Percentiles rank a stretch among this genome's conserved stretches.
These are phyloP conservation scores for Gossypium rotundifolium DNA, from an alignment of 345 rosid genomes.

Conservation along the genomic window DNA sequence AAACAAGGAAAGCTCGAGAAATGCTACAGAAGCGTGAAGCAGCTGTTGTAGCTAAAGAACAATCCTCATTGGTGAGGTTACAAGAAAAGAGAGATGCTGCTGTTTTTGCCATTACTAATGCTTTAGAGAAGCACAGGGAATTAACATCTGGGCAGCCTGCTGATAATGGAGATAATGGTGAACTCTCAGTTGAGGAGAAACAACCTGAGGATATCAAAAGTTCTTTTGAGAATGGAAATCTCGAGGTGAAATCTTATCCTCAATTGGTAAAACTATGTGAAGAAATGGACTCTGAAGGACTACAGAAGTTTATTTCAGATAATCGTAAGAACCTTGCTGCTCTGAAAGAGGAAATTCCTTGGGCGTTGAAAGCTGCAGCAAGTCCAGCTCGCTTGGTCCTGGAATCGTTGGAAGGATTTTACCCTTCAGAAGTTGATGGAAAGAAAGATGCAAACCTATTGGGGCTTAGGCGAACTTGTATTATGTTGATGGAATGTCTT, in stretches of 20 bases:
- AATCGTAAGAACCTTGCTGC: constrained; percentile 95
- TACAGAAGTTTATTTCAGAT: constrained; percentile 92
- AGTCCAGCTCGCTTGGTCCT: constrained; percentile 74
- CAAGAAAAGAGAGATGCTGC: constrained; percentile 93
- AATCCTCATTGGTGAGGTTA: constrained; percentile 65
- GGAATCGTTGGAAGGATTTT: constrained; percentile 79
- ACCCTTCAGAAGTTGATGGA: constrained; percentile 66
- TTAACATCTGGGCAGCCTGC: constrained; percentile 35
- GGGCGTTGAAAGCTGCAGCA: constrained; percentile 69
- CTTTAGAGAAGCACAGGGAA: constrained; percentile 58
- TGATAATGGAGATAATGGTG: constrained; percentile 36
- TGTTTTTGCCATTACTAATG: constrained; percentile 51
- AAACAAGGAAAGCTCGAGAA: constrained; percentile 74
- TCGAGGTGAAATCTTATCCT: constrained; percentile 71
- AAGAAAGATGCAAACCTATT: constrained; percentile 82
- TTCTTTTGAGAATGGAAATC: constrained; percentile 38
- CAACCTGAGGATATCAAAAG: constrained; percentile 41
- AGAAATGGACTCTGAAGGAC: constrained; percentile 84
- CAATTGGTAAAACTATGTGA: constrained; percentile 68
- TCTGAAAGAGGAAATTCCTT: constrained; percentile 82
- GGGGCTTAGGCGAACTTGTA: constrained; percentile 95
- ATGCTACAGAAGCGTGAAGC: constrained; percentile 67
- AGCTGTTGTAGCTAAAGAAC: constrained; percentile 82
- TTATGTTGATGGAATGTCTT: constrained; percentile 99
- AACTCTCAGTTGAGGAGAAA: constrained; percentile 32